phyloP scores from a whole-genome alignment of 176 grass and related monocot genomes.

The Triticum urartu region DNA sequence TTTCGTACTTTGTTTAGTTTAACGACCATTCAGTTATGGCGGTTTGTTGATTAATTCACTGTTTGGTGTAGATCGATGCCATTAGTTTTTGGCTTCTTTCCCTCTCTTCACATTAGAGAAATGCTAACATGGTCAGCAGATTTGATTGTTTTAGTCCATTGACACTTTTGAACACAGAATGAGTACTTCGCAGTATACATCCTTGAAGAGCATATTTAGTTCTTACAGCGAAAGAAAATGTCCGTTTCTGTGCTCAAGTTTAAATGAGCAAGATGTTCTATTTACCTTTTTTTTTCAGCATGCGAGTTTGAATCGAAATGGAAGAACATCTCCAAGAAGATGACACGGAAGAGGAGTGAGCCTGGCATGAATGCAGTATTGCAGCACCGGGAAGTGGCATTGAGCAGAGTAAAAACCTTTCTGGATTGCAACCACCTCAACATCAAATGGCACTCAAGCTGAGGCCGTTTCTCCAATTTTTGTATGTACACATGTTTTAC shows the following conservation, averaged over 20 bases:
- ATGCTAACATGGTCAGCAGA: background rate
- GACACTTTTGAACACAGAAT: slow-evolving; percentile 1
- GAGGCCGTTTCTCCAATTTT: slow-evolving; percentile 29
- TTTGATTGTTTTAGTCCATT: background rate
- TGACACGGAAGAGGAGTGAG: slow-evolving; percentile 55
- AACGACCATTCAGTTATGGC: background rate
- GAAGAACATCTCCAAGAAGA: slow-evolving; percentile 71
- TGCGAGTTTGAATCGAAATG: slow-evolving; percentile 76
- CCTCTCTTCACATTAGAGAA: background rate
- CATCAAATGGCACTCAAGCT: slow-evolving; percentile 59
- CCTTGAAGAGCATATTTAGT: background rate
- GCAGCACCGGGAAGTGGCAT: slow-evolving; percentile 61
- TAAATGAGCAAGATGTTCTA: background rate
- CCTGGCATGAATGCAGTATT: slow-evolving; percentile 41
- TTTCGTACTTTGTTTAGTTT: background rate
- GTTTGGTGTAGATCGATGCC: background rate
- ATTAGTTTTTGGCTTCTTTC: background rate
- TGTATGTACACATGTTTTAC: slow-evolving; percentile 10
- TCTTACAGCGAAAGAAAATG: background rate
- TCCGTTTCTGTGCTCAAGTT: background rate
- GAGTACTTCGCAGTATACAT: background rate
- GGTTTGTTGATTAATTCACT: background rate
- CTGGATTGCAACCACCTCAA: slow-evolving; percentile 55
- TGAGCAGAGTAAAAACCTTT: slow-evolving; percentile 45
- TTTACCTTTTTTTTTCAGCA: slow-evolving; percentile 35